phyloP scores from a whole-genome alignment of 495 filamentous ascomycete species.

The Delitschia confertaspora region DNA sequence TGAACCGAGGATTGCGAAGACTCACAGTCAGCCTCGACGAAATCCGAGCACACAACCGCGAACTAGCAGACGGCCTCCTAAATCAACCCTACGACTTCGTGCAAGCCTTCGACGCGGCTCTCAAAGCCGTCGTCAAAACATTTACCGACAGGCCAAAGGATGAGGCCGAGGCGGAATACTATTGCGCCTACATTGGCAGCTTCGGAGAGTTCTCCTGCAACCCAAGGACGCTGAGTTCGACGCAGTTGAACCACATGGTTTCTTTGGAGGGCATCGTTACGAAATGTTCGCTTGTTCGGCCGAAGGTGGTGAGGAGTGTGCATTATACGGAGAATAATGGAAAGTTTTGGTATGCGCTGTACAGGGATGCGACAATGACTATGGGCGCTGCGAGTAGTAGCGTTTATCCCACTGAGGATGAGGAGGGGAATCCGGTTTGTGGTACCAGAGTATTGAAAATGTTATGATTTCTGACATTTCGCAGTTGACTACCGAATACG shows the following conservation, averaged over 20 bases:
- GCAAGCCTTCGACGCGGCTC: constrained; percentile 76
- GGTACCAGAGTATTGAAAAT: not conserved
- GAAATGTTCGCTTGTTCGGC: constrained; percentile 86
- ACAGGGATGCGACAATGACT: constrained; percentile 95
- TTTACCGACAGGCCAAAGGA: constrained; percentile 54
- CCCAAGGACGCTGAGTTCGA: constrained; percentile 79
- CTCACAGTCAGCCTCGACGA: constrained; percentile 74
- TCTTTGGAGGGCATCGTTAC: constrained; percentile 98
- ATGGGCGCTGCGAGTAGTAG: constrained; percentile 77
- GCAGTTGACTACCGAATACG: constrained; percentile 84
- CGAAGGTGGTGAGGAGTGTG: constrained; percentile 95
- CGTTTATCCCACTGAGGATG: constrained; percentile 92
- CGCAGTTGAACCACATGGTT: constrained; percentile 89
- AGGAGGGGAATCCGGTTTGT: constrained; percentile 59
- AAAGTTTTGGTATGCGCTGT: constrained; percentile 75
- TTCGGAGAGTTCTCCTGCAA: constrained; percentile 95
- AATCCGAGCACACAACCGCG: constrained; percentile 78
- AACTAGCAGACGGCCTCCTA: constrained; percentile 80
- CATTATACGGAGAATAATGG: constrained; percentile 83
- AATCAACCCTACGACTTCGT: constrained; percentile 80
- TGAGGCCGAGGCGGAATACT: constrained; percentile 69
- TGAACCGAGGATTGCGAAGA: constrained; percentile 23
- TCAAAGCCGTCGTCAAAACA: constrained; percentile 77
- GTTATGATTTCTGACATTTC: constrained; percentile 3
- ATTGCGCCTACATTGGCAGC: constrained; percentile 88